phyloP scores from a whole-genome alignment of 2,329 filamentous ascomycete species.

The Trichoderma aggressivum region DNA sequence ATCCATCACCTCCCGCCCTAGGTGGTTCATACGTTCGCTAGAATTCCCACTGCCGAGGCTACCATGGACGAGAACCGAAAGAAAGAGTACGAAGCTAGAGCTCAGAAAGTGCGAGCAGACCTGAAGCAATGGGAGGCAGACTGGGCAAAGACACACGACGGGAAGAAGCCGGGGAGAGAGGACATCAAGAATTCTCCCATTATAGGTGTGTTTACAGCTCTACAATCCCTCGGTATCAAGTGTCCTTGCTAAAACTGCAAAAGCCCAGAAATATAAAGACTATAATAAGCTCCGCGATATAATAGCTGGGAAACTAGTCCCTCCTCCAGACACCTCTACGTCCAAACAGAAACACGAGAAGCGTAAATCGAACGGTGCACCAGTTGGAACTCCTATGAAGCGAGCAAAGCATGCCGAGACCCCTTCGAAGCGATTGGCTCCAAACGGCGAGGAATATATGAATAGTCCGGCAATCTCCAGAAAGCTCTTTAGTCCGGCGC shows the following conservation, averaged over 20 bases:
- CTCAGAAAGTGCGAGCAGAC: constrained; percentile 58
- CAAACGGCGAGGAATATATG: constrained; percentile 40
- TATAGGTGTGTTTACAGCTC: constrained; percentile 54
- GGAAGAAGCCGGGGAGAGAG: constrained; percentile 66
- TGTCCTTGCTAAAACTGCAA: not conserved
- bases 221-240: not conserved
- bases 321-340: constrained; percentile 36
- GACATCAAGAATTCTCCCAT: constrained; percentile 71
- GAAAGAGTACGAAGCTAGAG: constrained; percentile 47
- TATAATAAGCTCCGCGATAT: constrained; percentile 65
- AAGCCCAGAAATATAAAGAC: constrained; percentile 72
- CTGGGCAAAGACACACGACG: constrained; percentile 60
- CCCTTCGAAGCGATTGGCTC: constrained; percentile 41
- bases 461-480: constrained; percentile 56
- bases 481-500: constrained; percentile 57
- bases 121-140: constrained; percentile 72
- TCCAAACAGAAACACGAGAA: constrained; percentile 35
- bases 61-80: constrained; percentile 47
- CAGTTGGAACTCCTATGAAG: constrained; percentile 50
- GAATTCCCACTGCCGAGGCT: not conserved
- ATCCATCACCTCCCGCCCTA: not conserved
- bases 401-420: constrained; percentile 46
- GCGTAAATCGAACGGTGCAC: constrained; percentile 37
- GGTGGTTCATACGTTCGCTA: not conserved
- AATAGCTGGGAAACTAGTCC: constrained; percentile 50